These are phyloP conservation scores for Penicillium paneum DNA, from an alignment of 2,329 filamentous ascomycete species.

Conservation along the genomic window DNA sequence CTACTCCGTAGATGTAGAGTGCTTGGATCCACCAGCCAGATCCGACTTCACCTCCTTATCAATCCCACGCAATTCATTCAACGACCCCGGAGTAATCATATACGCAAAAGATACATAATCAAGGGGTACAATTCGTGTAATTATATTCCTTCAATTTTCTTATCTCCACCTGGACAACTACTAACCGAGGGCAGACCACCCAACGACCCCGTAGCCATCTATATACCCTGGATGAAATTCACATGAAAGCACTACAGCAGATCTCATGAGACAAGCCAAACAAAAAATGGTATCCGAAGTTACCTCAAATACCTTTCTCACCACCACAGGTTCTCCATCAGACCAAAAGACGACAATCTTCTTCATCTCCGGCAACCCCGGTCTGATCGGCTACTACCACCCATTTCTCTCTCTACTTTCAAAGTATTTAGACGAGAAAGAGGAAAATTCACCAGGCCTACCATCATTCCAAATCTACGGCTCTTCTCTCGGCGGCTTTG, in stretches of 20 bases:
- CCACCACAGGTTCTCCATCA: conserved; percentile 19
- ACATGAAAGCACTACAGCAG: neutral
- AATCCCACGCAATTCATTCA: neutral
- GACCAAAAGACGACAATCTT: conserved; percentile 33
- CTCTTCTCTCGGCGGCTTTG: conserved; percentile 37
- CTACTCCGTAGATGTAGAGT: neutral
- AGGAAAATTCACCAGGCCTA: neutral
- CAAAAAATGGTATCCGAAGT: conserved; percentile 25
- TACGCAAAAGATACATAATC: neutral
- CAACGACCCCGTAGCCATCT: neutral
- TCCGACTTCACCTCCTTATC: neutral
- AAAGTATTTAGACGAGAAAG: conserved; percentile 16
- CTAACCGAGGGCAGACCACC: neutral
- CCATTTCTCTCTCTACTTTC: conserved; percentile 42
- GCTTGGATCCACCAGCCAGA: conserved; percentile 12
- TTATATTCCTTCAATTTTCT: neutral
- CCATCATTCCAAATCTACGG: conserved; percentile 31
- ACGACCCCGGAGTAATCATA: neutral
- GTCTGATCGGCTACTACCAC: conserved; percentile 50
- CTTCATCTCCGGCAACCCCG: conserved; percentile 52
- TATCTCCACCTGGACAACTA: neutral
- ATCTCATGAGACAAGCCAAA: neutral
- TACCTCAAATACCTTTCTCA: conserved; percentile 32
- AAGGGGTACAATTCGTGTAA: neutral
- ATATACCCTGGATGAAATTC: conserved; percentile 3